Conservation (phyloP, 371 early-diverging fungal genomes). For the Phascolomyces articulosus region DNA sequence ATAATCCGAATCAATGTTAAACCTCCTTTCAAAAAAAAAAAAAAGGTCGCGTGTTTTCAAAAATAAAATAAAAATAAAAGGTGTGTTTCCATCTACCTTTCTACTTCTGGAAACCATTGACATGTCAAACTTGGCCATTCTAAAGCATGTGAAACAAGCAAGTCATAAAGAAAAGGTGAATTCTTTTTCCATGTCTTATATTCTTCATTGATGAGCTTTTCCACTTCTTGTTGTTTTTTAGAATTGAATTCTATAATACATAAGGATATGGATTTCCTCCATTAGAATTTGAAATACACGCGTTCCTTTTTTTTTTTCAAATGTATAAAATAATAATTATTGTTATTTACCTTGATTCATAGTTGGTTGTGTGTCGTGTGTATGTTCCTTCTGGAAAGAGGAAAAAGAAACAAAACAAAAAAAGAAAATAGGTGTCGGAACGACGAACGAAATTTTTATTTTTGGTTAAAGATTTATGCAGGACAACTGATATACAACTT, state of each 20-base stretch:
- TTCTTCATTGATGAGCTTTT: slow-evolving; percentile 61
- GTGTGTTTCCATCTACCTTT: too few species aligned
- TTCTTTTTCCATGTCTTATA: slow-evolving; percentile 99
- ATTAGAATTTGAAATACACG: too few species aligned
- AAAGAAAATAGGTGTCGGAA: background rate
- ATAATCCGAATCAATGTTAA: background rate
- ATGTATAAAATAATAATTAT: background rate
- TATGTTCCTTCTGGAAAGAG: background rate
- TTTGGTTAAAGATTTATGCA: too few species aligned
- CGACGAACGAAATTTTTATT: too few species aligned
- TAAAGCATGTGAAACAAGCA: slow-evolving; percentile 97
- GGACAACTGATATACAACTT: too few species aligned
- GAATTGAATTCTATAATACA: slow-evolving; percentile 12
- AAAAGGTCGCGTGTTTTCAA: too few species aligned
- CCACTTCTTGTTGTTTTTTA: slow-evolving; percentile 9
- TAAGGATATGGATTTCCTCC: too few species aligned
- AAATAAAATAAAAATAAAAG: too few species aligned
- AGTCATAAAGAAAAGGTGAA: slow-evolving; percentile 98
- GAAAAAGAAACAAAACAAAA: background rate
- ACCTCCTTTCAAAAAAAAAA: too few species aligned
- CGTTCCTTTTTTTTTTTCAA: background rate
- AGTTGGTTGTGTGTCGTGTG: too few species aligned
- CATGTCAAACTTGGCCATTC: slow-evolving; percentile 99
- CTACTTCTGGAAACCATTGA: slow-evolving; percentile 99
- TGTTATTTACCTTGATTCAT: slow-evolving; percentile 1